Conservation (phyloP, 805 yeast species). For the Candida palmyrensis region DNA sequence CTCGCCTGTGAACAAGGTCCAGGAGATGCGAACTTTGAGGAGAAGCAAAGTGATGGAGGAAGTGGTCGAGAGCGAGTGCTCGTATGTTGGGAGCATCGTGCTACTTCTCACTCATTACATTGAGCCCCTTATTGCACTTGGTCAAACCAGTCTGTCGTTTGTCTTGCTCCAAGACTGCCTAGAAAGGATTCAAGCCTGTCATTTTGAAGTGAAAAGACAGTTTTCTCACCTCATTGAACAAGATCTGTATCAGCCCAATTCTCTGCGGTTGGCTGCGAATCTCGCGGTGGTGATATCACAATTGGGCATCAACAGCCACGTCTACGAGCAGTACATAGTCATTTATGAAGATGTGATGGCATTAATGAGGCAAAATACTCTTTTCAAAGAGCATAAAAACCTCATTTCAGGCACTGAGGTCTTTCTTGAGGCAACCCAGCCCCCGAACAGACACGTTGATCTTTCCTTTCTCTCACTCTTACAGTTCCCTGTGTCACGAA, state of each 20-base stretch:
- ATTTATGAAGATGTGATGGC: slow-evolving; percentile 27
- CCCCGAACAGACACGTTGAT: slow-evolving; percentile 32
- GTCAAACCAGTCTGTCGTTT: no score
- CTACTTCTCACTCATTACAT: slow-evolving; percentile 41
- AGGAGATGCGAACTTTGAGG: slow-evolving; percentile 6
- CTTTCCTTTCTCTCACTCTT: slow-evolving; percentile 49
- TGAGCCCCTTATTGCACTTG: slow-evolving; percentile 35
- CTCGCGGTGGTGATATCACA: slow-evolving; percentile 8
- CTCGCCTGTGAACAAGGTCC: slow-evolving; percentile 11
- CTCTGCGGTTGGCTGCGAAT: slow-evolving; percentile 2
- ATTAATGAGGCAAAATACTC: slow-evolving; percentile 17
- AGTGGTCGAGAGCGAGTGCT: slow-evolving; percentile 43
- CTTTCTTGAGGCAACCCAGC: slow-evolving; percentile 40
- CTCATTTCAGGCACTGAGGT: slow-evolving; percentile 20
- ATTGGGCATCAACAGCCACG: slow-evolving; percentile 13
- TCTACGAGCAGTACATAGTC: slow-evolving; percentile 31
- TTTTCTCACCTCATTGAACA: no score
- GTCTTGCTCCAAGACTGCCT: no score
- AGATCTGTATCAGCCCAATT: no score
- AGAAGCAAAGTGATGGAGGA: slow-evolving; percentile 38
- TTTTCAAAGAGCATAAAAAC: slow-evolving; percentile 4
- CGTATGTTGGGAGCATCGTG: slow-evolving; percentile 41
- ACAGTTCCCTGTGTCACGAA: slow-evolving; percentile 49
- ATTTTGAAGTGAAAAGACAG: no score
- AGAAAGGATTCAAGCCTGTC: no score